phyloP scores from a whole-genome alignment of 176 grass and related monocot species.

The Lolium multiflorum region DNA sequence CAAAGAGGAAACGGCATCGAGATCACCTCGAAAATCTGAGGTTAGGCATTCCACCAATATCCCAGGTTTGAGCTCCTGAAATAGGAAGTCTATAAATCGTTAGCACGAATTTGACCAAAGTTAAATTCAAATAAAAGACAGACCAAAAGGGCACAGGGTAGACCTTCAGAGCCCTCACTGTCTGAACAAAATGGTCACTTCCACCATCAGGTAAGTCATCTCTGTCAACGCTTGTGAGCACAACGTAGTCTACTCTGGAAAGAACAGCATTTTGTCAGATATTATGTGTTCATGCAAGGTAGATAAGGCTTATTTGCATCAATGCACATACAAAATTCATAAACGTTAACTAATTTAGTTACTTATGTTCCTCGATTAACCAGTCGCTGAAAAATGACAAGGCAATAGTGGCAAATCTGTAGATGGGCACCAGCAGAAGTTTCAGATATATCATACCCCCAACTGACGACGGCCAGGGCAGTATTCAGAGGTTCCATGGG shows the following conservation, averaged over 20 bases:
- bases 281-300: background rate
- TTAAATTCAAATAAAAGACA: background rate
- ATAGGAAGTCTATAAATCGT: conserved; percentile 2
- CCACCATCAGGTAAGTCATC: conserved; percentile 93
- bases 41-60: conserved; percentile 90
- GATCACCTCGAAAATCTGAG: conserved; percentile 93
- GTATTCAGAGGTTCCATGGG: conserved; percentile 81
- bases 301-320: background rate
- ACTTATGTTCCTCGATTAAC: background rate
- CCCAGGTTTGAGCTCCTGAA: conserved; percentile 81
- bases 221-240: conserved; percentile 93
- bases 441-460: conserved; percentile 59
- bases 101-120: background rate
- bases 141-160: conserved; percentile 11
- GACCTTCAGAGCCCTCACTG: conserved; percentile 89
- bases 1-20: conserved; percentile 79
- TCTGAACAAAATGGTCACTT: conserved; percentile 86
- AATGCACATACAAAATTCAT: background rate
- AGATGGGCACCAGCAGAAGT: background rate
- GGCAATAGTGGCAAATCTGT: background rate
- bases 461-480: conserved; percentile 69
- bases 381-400: background rate
- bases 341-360: background rate
- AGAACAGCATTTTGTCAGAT: conserved; percentile 35
- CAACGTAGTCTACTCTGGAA: conserved; percentile 92